Evolutionary conservation across 306 rosid species (phyloP).

Genomic region (Quercus agrifolia): DNA sequence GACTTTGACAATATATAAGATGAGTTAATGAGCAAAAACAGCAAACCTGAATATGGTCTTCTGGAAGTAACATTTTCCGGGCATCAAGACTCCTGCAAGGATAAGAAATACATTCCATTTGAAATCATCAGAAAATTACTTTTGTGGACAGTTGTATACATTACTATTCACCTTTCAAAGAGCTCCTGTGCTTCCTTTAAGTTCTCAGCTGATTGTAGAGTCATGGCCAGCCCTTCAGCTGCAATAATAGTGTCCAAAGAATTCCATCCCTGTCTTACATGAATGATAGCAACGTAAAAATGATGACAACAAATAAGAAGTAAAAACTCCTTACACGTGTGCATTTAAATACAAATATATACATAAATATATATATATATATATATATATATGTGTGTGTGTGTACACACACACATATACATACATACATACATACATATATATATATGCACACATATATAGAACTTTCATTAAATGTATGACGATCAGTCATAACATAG

Average conservation of each 20-base stretch:
- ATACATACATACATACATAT: too few relatives aligned
- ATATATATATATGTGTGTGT: background rate
- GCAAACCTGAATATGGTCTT: slow-evolving; percentile 71
- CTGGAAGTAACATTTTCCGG: slow-evolving; percentile 61
- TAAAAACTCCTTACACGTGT: background rate
- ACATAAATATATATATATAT: background rate
- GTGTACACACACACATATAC: too few relatives aligned
- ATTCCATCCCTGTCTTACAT: slow-evolving; percentile 66
- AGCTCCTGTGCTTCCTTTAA: slow-evolving; percentile 72
- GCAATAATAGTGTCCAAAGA: slow-evolving; percentile 68
- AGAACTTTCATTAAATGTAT: background rate
- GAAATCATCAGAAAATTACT: slow-evolving; percentile 6
- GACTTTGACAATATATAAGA: background rate
- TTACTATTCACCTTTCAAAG: slow-evolving; percentile 63
- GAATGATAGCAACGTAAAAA: slow-evolving; percentile 14
- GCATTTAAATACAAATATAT: background rate
- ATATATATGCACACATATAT: too few relatives aligned
- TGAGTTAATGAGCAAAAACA: background rate
- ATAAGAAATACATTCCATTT: slow-evolving; percentile 3
- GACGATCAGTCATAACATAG: background rate
- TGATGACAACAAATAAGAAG: slow-evolving; percentile 1
- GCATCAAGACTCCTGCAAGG: slow-evolving; percentile 64
- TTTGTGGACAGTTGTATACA: background rate
- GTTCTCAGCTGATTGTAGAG: slow-evolving; percentile 49
- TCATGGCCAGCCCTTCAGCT: slow-evolving; percentile 77